phyloP scores from a whole-genome alignment of 768 basidiomycete genomes.

The Rhodosporidiobolus sp. region DNA sequence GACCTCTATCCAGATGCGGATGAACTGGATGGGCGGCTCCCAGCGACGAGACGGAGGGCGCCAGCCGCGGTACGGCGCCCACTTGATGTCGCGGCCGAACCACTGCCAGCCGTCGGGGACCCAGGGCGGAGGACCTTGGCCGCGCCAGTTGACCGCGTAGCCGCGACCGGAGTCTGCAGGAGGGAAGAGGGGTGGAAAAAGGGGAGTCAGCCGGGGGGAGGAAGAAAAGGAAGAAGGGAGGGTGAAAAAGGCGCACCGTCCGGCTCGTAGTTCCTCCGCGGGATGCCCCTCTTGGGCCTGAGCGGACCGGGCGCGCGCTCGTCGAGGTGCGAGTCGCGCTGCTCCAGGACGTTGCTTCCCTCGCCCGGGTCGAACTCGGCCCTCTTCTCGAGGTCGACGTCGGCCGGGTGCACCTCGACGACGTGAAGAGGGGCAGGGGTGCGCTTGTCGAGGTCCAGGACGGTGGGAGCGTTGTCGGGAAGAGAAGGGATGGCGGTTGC shows the following conservation, averaged over 20 bases:
- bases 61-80: too few relatives aligned
- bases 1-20: background rate
- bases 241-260: background rate
- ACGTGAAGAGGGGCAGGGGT: background rate
- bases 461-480: background rate
- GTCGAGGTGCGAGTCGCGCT: background rate
- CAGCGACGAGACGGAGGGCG: background rate
- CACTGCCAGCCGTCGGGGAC: too few relatives aligned
- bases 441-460: background rate
- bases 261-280: background rate
- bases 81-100: too few relatives aligned
- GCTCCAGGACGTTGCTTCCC: too few relatives aligned
- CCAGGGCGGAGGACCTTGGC: too few relatives aligned
- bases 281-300: background rate
- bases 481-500: background rate
- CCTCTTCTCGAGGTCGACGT: background rate
- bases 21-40: background rate
- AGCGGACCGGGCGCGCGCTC: background rate
- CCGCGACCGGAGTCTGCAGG: too few relatives aligned
- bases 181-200: too few relatives aligned
- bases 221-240: background rate
- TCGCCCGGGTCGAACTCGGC: too few relatives aligned
- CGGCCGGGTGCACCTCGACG: background rate
- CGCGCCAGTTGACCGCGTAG: too few relatives aligned
- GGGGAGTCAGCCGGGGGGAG: background rate